These are phyloP conservation scores for Zelopaecilomyces penicillatus DNA, from an alignment of 2,329 filamentous ascomycete species.

Conservation along the genomic window DNA sequence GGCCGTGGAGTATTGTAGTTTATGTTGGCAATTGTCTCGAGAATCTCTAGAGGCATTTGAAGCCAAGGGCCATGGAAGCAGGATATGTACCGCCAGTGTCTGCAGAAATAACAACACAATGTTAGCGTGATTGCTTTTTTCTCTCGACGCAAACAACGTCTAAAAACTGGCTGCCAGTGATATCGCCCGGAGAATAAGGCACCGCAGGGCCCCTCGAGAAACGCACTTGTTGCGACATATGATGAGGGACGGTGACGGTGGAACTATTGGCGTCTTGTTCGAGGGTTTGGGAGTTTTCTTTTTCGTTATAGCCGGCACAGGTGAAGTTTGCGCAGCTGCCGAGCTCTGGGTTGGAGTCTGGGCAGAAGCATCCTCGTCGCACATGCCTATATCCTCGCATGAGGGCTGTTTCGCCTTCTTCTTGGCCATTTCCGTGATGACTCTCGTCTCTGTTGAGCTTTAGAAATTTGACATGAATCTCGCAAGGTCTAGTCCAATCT, in stretches of 20 bases:
- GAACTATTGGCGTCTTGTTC: conserved; percentile 4
- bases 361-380: neutral
- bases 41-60: conserved; percentile 67
- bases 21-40: conserved; percentile 69
- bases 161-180: neutral
- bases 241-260: conserved; percentile 13
- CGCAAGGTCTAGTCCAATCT: no score
- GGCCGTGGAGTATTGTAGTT: conserved; percentile 73
- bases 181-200: neutral
- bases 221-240: conserved; percentile 60
- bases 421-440: conserved; percentile 31
- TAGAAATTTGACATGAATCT: no score
- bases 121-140: neutral
- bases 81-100: conserved; percentile 80
- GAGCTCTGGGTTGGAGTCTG: no score
- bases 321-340: no score
- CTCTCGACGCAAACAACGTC: no score
- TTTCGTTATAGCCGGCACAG: neutral
- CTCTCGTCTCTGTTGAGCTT: no score
- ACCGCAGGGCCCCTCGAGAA: neutral
- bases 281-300: conserved; percentile 7
- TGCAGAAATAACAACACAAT: conserved; percentile 22
- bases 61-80: conserved; percentile 80
- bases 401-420: conserved; percentile 39
- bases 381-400: neutral